phyloP scores from a whole-genome alignment of 257 asterid genomes.

The Misopates orontium region DNA sequence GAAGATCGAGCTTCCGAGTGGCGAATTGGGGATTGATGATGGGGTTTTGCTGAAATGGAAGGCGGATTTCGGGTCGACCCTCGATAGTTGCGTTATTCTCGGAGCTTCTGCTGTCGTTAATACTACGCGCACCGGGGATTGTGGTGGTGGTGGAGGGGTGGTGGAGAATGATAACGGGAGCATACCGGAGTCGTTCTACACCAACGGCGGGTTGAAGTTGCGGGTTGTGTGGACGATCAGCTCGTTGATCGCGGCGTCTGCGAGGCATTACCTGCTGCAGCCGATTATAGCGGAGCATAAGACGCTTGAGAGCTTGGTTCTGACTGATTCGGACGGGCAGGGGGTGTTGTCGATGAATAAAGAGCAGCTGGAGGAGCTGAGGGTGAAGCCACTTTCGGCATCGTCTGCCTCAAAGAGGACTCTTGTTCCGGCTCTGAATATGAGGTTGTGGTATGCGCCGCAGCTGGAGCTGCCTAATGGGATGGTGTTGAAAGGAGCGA shows the following conservation, averaged over 20 bases:
- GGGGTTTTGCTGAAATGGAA: conserved; percentile 81
- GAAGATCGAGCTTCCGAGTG: conserved; percentile 71
- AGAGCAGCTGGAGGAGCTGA: conserved; percentile 84
- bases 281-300: conserved; percentile 77
- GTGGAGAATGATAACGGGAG: conserved; percentile 60
- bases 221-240: conserved; percentile 95
- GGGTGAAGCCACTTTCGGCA: conserved; percentile 85
- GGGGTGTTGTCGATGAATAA: conserved; percentile 82
- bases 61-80: conserved; percentile 82
- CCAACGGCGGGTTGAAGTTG: conserved; percentile 78
- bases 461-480: conserved; percentile 84
- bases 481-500: conserved; percentile 80
- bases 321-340: conserved; percentile 83
- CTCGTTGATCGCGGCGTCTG: conserved; percentile 87
- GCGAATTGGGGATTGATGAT: conserved; percentile 77
- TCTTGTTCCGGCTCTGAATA: conserved; percentile 78
- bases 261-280: conserved; percentile 81
- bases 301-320: conserved; percentile 64
- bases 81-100: conserved; percentile 76
- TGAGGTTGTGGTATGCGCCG: conserved; percentile 82
- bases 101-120: conserved; percentile 66
- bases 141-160: conserved; percentile 20
- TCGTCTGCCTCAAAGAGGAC: conserved; percentile 87
- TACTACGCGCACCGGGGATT: background rate
- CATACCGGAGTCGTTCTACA: conserved; percentile 82